A percentile compares a stretch with the other conserved stretches of the same genome.
Evolutionary conservation across 768 basidiomycete genomes (phyloP).

Genomic region (Boletus rubescentipes): DNA sequence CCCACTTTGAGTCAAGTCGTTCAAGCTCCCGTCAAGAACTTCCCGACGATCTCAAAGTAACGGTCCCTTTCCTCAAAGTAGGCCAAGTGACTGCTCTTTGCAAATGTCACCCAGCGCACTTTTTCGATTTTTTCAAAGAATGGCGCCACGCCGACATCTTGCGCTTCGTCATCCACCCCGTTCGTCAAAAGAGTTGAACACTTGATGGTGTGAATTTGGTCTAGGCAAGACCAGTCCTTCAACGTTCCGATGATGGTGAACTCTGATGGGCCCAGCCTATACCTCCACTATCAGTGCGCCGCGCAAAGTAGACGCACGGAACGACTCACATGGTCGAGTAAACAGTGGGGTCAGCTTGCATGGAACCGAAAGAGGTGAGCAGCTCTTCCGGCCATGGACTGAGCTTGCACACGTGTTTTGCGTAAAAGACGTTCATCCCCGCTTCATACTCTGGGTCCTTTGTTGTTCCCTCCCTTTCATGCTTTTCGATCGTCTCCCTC

Average conservation of each 20-base stretch:
- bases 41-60: slow-evolving; percentile 19
- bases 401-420: slow-evolving; percentile 36
- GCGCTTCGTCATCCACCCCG: slow-evolving; percentile 38
- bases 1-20: background rate
- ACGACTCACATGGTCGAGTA: slow-evolving; percentile 33
- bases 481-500: slow-evolving; percentile 27
- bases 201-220: slow-evolving; percentile 40
- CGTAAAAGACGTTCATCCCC: slow-evolving; percentile 29
- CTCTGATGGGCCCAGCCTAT: slow-evolving; percentile 30
- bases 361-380: slow-evolving; percentile 20
- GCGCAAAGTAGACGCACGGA: background rate
- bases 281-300: background rate
- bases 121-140: slow-evolving; percentile 35
- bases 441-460: slow-evolving; percentile 34
- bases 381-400: slow-evolving; percentile 37
- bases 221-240: slow-evolving; percentile 47
- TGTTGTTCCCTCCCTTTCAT: slow-evolving; percentile 36
- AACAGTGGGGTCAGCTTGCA: slow-evolving; percentile 34
- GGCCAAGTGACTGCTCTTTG: slow-evolving; percentile 21
- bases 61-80: slow-evolving; percentile 17
- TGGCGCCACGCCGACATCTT: slow-evolving; percentile 34
- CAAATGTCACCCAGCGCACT: slow-evolving; percentile 37
- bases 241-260: slow-evolving; percentile 41
- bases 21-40: slow-evolving; percentile 11
- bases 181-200: slow-evolving; percentile 41